Evolutionary conservation across 768 basidiomycete species (phyloP).

Genomic region (Panellus pusillus): DNA sequence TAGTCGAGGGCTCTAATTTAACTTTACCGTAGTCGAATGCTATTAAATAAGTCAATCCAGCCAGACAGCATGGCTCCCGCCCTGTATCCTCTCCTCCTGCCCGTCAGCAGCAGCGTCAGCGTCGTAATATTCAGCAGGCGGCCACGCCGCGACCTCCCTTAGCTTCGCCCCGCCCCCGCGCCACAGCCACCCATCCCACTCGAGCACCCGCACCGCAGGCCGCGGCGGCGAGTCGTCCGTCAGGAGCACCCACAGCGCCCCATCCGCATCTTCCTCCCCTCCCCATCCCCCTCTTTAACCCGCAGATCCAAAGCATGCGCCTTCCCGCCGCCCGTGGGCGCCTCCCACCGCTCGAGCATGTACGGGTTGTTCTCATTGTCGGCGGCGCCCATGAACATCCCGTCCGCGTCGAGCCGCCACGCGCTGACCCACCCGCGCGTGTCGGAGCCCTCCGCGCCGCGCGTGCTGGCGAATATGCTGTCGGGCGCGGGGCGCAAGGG

Average conservation of each 20-base stretch:
- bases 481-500: constrained; percentile 34
- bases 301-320: constrained; percentile 51
- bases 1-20: no score
- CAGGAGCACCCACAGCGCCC: constrained; percentile 46
- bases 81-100: constrained; percentile 32
- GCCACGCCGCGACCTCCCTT: constrained; percentile 44
- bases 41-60: constrained; percentile 30
- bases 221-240: constrained; percentile 47
- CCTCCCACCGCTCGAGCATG: constrained; percentile 40
- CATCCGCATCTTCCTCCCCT: constrained; percentile 16
- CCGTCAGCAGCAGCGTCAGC: constrained; percentile 14
- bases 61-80: constrained; percentile 56
- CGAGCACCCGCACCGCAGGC: constrained; percentile 43
- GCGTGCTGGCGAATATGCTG: constrained; percentile 48
- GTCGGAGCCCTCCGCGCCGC: constrained; percentile 34
- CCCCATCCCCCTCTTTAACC: constrained; percentile 23
- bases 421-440: constrained; percentile 44
- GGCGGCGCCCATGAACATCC: constrained; percentile 28
- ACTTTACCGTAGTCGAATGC: no score
- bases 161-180: constrained; percentile 32
- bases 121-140: constrained; percentile 20
- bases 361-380: constrained; percentile 18
- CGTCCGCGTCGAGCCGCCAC: constrained; percentile 41
- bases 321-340: constrained; percentile 50
- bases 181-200: constrained; percentile 48